Evolutionary conservation across 768 basidiomycete species (phyloP).

Genomic region (Amyloporia xantha): DNA sequence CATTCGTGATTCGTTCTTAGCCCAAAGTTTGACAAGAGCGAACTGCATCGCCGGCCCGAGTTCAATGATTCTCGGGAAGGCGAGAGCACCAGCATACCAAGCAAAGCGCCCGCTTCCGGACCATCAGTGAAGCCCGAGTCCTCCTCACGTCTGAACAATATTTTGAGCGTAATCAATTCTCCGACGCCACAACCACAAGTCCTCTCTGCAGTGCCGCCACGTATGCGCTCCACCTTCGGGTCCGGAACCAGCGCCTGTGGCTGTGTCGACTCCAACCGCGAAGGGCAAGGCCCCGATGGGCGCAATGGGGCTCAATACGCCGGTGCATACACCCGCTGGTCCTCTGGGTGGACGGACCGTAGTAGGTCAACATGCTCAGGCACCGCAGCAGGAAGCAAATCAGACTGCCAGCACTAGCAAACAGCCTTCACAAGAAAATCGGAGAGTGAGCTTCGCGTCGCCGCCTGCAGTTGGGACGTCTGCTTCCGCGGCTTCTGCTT

Average conservation of each 20-base stretch:
- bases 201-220: slow-evolving; percentile 32
- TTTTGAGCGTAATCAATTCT: slow-evolving; percentile 8
- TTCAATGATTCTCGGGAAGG: slow-evolving; percentile 37
- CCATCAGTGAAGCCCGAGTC: slow-evolving; percentile 9
- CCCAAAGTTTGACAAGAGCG: slow-evolving; percentile 61
- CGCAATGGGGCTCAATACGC: slow-evolving; percentile 25
- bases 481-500: slow-evolving; percentile 2
- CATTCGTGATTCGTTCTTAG: slow-evolving; percentile 37
- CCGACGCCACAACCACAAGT: slow-evolving; percentile 14
- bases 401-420: not conserved
- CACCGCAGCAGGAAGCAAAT: slow-evolving; percentile 4
- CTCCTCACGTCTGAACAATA: slow-evolving; percentile 8
- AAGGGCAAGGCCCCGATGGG: slow-evolving; percentile 8
- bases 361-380: slow-evolving; percentile 8
- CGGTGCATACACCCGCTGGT: slow-evolving; percentile 27
- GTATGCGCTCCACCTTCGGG: slow-evolving; percentile 28
- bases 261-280: slow-evolving; percentile 8
- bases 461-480: slow-evolving; percentile 1
- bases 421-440: slow-evolving; percentile 6
- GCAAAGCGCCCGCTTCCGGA: slow-evolving; percentile 6
- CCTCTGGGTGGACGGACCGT: slow-evolving; percentile 3
- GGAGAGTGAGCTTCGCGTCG: slow-evolving; percentile 8
- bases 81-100: slow-evolving; percentile 5
- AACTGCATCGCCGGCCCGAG: slow-evolving; percentile 66
- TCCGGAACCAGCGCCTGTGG: slow-evolving; percentile 4